Evolutionary conservation across 371 early-diverging fungal genomes (phyloP).

Genomic region (Mortierella sp.): DNA sequence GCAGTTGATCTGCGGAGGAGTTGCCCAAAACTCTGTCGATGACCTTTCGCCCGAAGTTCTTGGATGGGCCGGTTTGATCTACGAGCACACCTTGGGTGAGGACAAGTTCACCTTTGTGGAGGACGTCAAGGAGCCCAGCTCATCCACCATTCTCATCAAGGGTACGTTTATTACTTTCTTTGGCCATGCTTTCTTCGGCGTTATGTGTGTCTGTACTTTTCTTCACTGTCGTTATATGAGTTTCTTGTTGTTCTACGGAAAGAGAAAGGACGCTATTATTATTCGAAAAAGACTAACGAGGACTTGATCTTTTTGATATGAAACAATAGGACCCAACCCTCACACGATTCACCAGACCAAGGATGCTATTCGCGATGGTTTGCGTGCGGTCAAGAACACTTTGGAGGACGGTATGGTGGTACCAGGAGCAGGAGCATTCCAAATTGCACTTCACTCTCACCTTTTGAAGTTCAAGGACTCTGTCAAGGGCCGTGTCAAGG

Average conservation of each 20-base stretch:
- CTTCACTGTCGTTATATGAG: neutral
- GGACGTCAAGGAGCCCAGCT: constrained; percentile 94
- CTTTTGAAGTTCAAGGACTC: constrained; percentile 88
- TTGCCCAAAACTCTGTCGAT: constrained; percentile 97
- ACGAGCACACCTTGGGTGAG: constrained; percentile 98
- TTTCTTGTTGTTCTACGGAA: neutral
- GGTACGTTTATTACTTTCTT: constrained; percentile 61
- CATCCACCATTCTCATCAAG: constrained; percentile 98
- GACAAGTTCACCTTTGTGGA: constrained; percentile 99
- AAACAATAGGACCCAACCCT: constrained; percentile 84
- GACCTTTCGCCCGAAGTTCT: constrained; percentile 92
- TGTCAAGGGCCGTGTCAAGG: constrained; percentile 95
- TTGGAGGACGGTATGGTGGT: constrained; percentile 95
- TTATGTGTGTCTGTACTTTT: neutral
- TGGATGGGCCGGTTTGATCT: constrained; percentile 96
- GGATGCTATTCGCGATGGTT: constrained; percentile 98
- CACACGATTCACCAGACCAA: constrained; percentile 97
- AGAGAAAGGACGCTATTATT: neutral
- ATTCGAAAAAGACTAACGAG: neutral
- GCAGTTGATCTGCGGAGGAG: constrained; percentile 97
- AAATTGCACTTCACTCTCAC: constrained; percentile 89
- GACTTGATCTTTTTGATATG: neutral
- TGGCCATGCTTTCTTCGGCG: neutral
- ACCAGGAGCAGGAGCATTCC: constrained; percentile 98
- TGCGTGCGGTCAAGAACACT: constrained; percentile 98